Percentiles rank a stretch among this genome's conserved stretches.
Conservation (phyloP, 176 grass and related monocot genomes). For the Bonia amplexicaulis region DNA sequence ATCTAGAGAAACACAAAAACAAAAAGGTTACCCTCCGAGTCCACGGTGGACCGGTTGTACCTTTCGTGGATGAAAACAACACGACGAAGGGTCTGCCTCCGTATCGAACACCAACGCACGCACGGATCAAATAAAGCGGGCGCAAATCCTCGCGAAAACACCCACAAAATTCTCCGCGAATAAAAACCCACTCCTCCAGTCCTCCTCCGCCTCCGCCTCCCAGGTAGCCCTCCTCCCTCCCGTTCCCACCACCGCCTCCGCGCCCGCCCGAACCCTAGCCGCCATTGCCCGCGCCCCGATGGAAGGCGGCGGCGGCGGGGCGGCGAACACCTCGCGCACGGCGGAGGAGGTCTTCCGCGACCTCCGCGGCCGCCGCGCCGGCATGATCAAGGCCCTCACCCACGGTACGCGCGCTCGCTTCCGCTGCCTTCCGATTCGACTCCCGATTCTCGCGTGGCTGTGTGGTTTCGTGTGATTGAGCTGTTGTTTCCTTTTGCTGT, state of each 20-base stretch:
- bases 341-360: slow-evolving; percentile 93
- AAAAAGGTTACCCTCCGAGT: background rate
- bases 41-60: slow-evolving; percentile 15
- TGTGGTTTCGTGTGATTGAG: slow-evolving; percentile 28
- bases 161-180: slow-evolving; percentile 25
- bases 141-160: slow-evolving; percentile 35
- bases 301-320: slow-evolving; percentile 53
- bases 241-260: slow-evolving; percentile 12
- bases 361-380: slow-evolving; percentile 71
- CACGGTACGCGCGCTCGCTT: slow-evolving; percentile 38
- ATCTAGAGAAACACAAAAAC: background rate
- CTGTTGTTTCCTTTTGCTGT: slow-evolving; percentile 14
- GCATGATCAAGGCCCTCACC: slow-evolving; percentile 94
- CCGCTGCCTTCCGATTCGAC: background rate
- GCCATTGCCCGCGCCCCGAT: slow-evolving; percentile 44
- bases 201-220: slow-evolving; percentile 18
- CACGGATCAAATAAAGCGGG: slow-evolving; percentile 20
- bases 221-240: slow-evolving; percentile 24
- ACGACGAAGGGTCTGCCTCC: background rate
- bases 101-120: background rate
- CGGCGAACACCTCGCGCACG: slow-evolving; percentile 42
- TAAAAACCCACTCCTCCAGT: slow-evolving; percentile 31
- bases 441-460: background rate
- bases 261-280: slow-evolving; percentile 17
- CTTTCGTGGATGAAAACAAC: background rate